Evolutionary conservation across 345 rosid species (phyloP).

Genomic region (Eucalyptus marginata): DNA sequence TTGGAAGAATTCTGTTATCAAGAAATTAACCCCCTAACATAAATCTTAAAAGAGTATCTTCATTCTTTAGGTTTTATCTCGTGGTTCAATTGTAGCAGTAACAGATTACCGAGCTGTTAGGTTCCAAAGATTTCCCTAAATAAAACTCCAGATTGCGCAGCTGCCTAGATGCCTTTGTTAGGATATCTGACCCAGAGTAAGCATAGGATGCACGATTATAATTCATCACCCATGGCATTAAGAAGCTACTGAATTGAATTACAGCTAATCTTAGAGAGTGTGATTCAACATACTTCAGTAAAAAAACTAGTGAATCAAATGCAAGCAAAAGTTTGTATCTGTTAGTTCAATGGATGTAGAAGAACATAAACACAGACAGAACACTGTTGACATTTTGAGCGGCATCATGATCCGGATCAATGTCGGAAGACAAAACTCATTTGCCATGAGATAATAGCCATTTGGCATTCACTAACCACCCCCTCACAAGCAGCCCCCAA

Average conservation of each 20-base stretch:
- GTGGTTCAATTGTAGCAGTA: not conserved
- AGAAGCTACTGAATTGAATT: not conserved
- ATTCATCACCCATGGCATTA: not conserved
- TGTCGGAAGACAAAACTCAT: not conserved
- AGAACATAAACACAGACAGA: not conserved
- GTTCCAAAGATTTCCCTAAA: not conserved
- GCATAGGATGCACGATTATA: not conserved
- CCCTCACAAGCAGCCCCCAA: not conserved
- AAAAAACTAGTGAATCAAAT: not conserved
- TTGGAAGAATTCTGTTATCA: not conserved
- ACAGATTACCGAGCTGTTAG: not conserved
- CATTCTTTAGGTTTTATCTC: not conserved
- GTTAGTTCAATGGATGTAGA: not conserved
- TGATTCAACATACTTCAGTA: not conserved
- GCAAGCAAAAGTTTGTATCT: rapidly evolving
- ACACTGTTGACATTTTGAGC: not conserved
- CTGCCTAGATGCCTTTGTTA: not conserved
- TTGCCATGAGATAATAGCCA: not conserved
- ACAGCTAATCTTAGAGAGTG: not conserved
- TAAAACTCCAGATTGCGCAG: not conserved
- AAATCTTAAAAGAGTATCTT: not conserved
- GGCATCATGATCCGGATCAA: not conserved
- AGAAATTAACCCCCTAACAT: not conserved
- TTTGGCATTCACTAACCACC: not conserved
- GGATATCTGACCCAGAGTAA: not conserved